A percentile compares a stretch with the other conserved stretches of the same genome.
These are phyloP conservation scores for Apocynum venetum DNA, from an alignment of 257 asterid genomes.

Conservation along the genomic window DNA sequence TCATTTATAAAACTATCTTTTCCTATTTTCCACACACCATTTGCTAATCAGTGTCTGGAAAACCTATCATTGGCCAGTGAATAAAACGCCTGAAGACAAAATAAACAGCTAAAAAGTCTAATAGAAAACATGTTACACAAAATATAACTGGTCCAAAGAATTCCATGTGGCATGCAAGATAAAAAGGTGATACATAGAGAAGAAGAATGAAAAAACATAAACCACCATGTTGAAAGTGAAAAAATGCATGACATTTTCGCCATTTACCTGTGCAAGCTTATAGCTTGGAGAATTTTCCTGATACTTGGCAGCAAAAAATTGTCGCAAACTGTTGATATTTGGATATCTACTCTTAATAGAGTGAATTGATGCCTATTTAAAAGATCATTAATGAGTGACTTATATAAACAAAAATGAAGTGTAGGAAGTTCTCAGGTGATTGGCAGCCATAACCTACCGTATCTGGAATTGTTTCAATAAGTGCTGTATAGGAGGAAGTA, in stretches of 20 bases:
- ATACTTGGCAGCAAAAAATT: conserved; percentile 91
- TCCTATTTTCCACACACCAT: neutral
- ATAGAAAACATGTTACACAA: neutral
- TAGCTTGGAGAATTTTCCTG: conserved; percentile 78
- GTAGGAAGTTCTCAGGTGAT: neutral
- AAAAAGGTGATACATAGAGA: neutral
- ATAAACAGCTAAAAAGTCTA: neutral
- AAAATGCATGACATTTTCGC: neutral
- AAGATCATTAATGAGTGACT: conserved; percentile 6
- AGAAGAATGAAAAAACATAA: neutral
- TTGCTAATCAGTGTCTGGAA: neutral
- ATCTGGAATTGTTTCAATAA: conserved; percentile 97
- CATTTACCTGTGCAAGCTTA: conserved; percentile 92
- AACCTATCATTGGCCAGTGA: neutral
- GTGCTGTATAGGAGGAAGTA: conserved; percentile 94
- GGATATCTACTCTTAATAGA: conserved; percentile 95
- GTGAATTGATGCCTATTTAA: conserved; percentile 83
- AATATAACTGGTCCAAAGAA: neutral
- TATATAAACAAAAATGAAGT: neutral
- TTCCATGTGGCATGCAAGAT: neutral
- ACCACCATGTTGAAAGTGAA: no score
- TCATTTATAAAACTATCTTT: neutral
- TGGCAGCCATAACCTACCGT: conserved; percentile 51
- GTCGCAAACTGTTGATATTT: conserved; percentile 75
- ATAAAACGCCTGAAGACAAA: neutral